These are phyloP conservation scores for Penicillium egyptiacum DNA, from an alignment of 495 filamentous ascomycete species.

Conservation along the genomic window DNA sequence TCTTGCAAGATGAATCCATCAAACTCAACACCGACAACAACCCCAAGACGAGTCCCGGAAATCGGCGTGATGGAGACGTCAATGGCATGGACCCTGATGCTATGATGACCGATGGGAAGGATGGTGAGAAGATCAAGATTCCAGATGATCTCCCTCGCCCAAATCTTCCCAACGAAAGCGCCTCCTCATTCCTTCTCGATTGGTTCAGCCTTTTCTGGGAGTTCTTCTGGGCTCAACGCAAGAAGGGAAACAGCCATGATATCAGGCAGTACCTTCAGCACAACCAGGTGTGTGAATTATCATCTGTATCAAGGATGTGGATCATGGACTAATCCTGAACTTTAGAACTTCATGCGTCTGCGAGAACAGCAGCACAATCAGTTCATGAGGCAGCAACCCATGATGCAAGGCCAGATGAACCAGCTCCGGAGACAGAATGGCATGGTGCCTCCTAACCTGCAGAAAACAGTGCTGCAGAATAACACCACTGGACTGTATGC, in stretches of 20 bases:
- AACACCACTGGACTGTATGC: conserved; percentile 52
- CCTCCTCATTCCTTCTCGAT: conserved; percentile 80
- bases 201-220: conserved; percentile 99
- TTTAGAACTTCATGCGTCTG: conserved; percentile 43
- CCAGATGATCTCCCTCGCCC: conserved; percentile 79
- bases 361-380: conserved; percentile 61
- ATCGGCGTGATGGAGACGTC: conserved; percentile 61
- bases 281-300: conserved; percentile 64
- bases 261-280: conserved; percentile 73
- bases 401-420: conserved; percentile 66
- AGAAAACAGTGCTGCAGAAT: conserved; percentile 75
- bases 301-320: conserved; percentile 2
- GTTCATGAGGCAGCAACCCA: conserved; percentile 67
- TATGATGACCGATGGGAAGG: conserved; percentile 82
- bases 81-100: conserved; percentile 78
- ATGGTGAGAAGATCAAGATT: conserved; percentile 67
- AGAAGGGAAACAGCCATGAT: conserved; percentile 53
- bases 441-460: conserved; percentile 55
- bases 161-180: conserved; percentile 58
- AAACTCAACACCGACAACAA: conserved; percentile 59
- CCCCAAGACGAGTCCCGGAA: conserved; percentile 57
- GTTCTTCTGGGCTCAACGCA: conserved; percentile 76
- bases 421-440: conserved; percentile 44
- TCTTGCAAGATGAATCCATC: conserved; percentile 54
- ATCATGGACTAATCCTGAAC: conserved; percentile 22